phyloP scores from a whole-genome alignment of 73 alveolate genomes.

The Tetrahymena elliotti region DNA sequence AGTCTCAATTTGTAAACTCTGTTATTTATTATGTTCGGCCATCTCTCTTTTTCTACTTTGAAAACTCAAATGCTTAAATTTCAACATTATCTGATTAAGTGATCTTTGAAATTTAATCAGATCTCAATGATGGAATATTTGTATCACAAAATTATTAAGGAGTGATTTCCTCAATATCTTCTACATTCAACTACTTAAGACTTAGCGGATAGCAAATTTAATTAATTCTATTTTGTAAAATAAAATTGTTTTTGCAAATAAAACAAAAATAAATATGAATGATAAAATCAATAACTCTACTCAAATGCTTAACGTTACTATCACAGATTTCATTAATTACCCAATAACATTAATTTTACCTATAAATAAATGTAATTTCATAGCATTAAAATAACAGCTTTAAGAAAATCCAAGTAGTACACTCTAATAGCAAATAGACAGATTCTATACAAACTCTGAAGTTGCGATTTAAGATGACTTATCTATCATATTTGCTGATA shows the following conservation, averaged over 20 bases:
- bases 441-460: background rate
- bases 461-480: background rate
- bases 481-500: background rate
- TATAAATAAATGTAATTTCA: background rate
- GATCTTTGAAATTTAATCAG: background rate
- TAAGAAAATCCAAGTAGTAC: background rate
- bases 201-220: background rate
- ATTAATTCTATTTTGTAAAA: background rate
- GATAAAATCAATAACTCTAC: background rate
- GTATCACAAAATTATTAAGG: background rate
- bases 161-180: background rate
- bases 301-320: background rate
- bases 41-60: background rate
- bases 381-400: too few species aligned
- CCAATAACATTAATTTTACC: background rate
- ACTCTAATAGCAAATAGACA: background rate
- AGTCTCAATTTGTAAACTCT: background rate
- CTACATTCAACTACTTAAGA: background rate
- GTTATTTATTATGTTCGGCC: background rate
- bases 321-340: background rate
- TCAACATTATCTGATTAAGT: background rate
- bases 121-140: background rate
- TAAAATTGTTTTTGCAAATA: background rate
- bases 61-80: background rate
- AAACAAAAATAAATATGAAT: background rate